A percentile compares a stretch with the other conserved stretches of the same genome.
Conservation (phyloP, 345 rosid species). For the Citrus trifoliata region DNA sequence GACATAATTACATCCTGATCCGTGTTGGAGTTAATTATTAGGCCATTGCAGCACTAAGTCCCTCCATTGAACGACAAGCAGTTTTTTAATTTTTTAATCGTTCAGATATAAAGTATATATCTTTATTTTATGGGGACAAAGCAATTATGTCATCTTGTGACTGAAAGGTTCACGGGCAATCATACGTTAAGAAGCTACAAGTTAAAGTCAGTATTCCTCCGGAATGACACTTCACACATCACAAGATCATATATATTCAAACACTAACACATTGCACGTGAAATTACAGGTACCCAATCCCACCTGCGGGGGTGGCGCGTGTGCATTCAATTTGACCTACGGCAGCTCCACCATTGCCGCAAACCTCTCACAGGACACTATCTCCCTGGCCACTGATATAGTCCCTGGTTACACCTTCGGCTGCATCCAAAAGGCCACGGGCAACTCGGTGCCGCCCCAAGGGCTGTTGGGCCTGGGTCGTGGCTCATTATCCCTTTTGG, state of each 20-base stretch:
- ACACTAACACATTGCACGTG: neutral
- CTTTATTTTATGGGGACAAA: neutral
- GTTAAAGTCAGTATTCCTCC: neutral
- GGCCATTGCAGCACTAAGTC: neutral
- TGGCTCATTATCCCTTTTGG: conserved; percentile 74
- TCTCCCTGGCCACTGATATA: conserved; percentile 56
- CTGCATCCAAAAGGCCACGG: conserved; percentile 62
- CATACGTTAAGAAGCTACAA: neutral
- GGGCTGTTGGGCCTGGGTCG: conserved; percentile 88
- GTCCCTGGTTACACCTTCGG: conserved; percentile 78
- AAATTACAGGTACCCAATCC: conserved; percentile 65
- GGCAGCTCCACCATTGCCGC: conserved; percentile 73
- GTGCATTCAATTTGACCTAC: conserved; percentile 77
- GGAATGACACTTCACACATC: neutral
- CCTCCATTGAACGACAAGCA: neutral
- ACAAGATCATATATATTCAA: neutral
- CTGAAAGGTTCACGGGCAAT: conserved; percentile 4
- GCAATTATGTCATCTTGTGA: neutral
- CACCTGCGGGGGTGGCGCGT: conserved; percentile 57
- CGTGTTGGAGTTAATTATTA: neutral
- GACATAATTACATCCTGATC: neutral
- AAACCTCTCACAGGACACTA: conserved; percentile 59
- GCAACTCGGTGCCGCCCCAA: conserved; percentile 75
- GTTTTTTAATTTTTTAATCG: too few species aligned
- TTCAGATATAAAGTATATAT: too few species aligned